These are phyloP conservation scores for Turnera subulata DNA, from an alignment of 345 rosid genomes.

Conservation along the genomic window DNA sequence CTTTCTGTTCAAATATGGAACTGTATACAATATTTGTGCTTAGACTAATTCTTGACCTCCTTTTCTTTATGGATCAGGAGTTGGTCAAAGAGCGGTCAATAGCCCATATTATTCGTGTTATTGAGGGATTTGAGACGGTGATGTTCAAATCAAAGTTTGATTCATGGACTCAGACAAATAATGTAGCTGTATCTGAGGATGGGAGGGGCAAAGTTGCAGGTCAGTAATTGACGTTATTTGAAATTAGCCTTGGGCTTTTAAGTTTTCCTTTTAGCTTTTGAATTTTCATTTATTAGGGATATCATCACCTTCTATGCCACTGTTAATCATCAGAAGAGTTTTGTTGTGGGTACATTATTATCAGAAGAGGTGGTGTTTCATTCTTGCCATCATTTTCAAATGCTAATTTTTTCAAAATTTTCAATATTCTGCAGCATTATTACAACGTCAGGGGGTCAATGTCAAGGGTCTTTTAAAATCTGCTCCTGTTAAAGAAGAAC, in stretches of 20 bases:
- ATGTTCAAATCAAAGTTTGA: conserved; percentile 84
- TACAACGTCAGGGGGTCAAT: conserved; percentile 89
- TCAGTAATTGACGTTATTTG: conserved; percentile 26
- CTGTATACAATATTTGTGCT: conserved; percentile 2
- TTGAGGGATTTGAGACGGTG: conserved; percentile 97
- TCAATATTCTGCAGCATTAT: conserved; percentile 51
- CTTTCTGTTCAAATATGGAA: conserved; percentile 7
- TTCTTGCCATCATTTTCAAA: conserved; percentile 4
- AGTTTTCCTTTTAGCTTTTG: background rate
- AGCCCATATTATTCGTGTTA: conserved; percentile 69
- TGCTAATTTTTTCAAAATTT: conserved; percentile 12
- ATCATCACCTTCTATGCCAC: background rate
- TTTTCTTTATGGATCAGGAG: conserved; percentile 43
- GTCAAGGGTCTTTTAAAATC: conserved; percentile 84
- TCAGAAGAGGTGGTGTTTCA: background rate
- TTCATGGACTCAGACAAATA: conserved; percentile 71
- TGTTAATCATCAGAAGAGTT: too few relatives aligned
- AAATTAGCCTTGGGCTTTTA: background rate
- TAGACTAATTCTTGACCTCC: conserved; percentile 9
- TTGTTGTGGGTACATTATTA: too few relatives aligned
- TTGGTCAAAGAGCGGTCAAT: conserved; percentile 49
- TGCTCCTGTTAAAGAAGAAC: conserved; percentile 74
- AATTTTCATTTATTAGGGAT: conserved; percentile 5
- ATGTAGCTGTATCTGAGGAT: conserved; percentile 73
- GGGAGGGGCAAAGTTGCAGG: conserved; percentile 99